These are phyloP conservation scores for Piper betle DNA, from an alignment of 164 flowering plant genomes.

Conservation along the genomic window DNA sequence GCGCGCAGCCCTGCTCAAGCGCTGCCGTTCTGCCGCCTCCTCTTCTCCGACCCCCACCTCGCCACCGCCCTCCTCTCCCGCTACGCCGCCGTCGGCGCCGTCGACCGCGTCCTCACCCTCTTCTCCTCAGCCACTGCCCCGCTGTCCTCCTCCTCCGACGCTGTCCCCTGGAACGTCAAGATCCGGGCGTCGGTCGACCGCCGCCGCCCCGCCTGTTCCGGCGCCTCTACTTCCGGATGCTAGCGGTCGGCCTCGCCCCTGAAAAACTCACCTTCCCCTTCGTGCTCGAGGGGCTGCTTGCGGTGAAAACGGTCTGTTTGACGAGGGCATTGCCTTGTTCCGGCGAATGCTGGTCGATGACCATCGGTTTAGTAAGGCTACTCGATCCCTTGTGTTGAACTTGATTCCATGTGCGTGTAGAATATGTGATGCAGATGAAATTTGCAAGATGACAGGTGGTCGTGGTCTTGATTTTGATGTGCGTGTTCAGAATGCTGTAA, in stretches of 20 bases:
- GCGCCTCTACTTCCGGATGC: constrained; percentile 16
- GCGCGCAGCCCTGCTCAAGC: constrained; percentile 9
- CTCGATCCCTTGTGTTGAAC: constrained; percentile 12
- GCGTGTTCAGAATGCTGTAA: constrained; percentile 16
- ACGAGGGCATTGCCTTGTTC: constrained; percentile 18
- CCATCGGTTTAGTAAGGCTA: constrained; percentile 7
- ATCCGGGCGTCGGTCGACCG: constrained; percentile 17
- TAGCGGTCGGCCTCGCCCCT: constrained; percentile 6
- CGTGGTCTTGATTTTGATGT: constrained; percentile 11
- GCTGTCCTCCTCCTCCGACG: constrained; percentile 5
- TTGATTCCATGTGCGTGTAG: constrained; percentile 16
- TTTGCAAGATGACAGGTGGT: constrained; percentile 11
- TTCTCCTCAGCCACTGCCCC: constrained; percentile 10
- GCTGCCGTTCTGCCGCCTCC: constrained; percentile 10
- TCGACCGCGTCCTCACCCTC: constrained; percentile 17
- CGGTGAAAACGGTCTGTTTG: constrained; percentile 10
- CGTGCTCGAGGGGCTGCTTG: constrained; percentile 22
- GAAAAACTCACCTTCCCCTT: constrained; percentile 26
- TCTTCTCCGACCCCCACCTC: constrained; percentile 19
- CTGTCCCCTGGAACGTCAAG: constrained; percentile 22
- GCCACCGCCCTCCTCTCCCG: constrained; percentile 21
- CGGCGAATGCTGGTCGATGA: constrained; percentile 14
- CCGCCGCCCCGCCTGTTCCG: constrained; percentile 1
- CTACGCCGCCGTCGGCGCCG: constrained; percentile 18
- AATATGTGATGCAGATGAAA: constrained; percentile 11